phyloP scores from a whole-genome alignment of 2,329 filamentous ascomycete genomes.

The Cadophora luteo-olivacea region DNA sequence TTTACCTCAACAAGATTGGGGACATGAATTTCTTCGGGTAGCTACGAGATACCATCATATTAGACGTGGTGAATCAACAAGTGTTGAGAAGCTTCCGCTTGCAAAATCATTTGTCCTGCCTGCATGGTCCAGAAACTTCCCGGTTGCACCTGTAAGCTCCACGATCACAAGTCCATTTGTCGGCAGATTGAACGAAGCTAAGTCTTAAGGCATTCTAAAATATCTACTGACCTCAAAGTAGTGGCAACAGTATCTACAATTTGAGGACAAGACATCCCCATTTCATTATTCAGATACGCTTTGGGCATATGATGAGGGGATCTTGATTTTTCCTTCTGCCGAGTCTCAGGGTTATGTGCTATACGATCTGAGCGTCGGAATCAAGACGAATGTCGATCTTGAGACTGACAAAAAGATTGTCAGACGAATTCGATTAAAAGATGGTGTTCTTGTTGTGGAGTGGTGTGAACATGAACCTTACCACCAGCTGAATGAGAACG shows the following conservation, averaged over 20 bases:
- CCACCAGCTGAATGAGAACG: slow-evolving; percentile 57
- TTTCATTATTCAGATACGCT: slow-evolving; percentile 55
- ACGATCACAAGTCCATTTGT: too few relatives aligned
- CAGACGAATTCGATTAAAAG: slow-evolving; percentile 59
- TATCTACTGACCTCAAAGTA: background rate
- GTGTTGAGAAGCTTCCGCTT: slow-evolving; percentile 52
- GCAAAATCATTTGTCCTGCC: slow-evolving; percentile 45
- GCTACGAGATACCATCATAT: slow-evolving; percentile 62
- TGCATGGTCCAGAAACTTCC: slow-evolving; percentile 42
- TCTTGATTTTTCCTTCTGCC: slow-evolving; percentile 59
- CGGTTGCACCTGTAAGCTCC: slow-evolving; percentile 45
- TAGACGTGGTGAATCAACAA: slow-evolving; percentile 53
- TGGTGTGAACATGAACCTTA: slow-evolving; percentile 63
- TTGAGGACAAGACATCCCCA: slow-evolving; percentile 48
- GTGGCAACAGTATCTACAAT: slow-evolving; percentile 54
- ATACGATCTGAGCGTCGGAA: slow-evolving; percentile 56
- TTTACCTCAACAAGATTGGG: slow-evolving; percentile 45
- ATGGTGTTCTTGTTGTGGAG: slow-evolving; percentile 65
- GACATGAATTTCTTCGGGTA: slow-evolving; percentile 54
- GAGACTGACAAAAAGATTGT: slow-evolving; percentile 56
- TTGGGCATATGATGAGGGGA: slow-evolving; percentile 61
- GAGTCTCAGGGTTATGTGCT: slow-evolving; percentile 49
- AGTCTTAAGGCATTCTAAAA: background rate
- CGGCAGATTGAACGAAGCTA: background rate
- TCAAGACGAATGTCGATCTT: slow-evolving; percentile 57